Conservation (phyloP, 768 basidiomycete genomes). For the Psilocybe sp. region DNA sequence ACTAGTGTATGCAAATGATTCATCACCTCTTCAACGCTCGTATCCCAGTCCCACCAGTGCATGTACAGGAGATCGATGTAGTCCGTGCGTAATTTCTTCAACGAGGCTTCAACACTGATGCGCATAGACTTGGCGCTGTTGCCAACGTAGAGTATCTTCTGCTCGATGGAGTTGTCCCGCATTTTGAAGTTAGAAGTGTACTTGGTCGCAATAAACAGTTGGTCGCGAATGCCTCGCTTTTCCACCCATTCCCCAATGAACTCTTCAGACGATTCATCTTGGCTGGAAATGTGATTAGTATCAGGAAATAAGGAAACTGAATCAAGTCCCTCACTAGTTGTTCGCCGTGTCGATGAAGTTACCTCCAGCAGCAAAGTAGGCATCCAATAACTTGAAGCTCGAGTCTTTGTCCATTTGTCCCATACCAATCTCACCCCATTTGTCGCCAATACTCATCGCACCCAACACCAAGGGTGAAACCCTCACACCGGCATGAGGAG, state of each 20-base stretch:
- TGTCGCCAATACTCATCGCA: constrained; percentile 45
- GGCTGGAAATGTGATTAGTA: constrained; percentile 13
- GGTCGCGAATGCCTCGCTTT: constrained; percentile 32
- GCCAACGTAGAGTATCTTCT: constrained; percentile 40
- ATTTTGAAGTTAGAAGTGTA: constrained; percentile 29
- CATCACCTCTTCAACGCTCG: constrained; percentile 57
- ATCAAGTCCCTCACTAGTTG: constrained; percentile 18
- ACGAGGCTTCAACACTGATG: constrained; percentile 36
- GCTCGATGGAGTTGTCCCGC: constrained; percentile 16
- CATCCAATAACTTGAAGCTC: constrained; percentile 39
- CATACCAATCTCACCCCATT: constrained; percentile 29
- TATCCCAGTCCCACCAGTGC: constrained; percentile 52
- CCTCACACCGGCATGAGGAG: constrained; percentile 39
- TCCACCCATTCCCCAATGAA: constrained; percentile 45
- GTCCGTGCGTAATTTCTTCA: constrained; percentile 42
- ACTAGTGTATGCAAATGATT: constrained; percentile 50
- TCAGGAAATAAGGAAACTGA: neutral
- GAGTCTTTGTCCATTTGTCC: constrained; percentile 33
- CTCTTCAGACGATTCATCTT: constrained; percentile 34
- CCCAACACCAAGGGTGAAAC: constrained; percentile 48
- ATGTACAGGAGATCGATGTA: constrained; percentile 48
- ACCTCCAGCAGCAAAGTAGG: constrained; percentile 35
- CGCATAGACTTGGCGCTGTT: constrained; percentile 39
- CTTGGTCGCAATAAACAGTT: constrained; percentile 36
- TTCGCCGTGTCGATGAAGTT: constrained; percentile 45